Evolutionary conservation across 441 rosid species (phyloP), one percentile per base, ranked within the genome.

Genomic region (Codiaeum variegatum): DNA sequence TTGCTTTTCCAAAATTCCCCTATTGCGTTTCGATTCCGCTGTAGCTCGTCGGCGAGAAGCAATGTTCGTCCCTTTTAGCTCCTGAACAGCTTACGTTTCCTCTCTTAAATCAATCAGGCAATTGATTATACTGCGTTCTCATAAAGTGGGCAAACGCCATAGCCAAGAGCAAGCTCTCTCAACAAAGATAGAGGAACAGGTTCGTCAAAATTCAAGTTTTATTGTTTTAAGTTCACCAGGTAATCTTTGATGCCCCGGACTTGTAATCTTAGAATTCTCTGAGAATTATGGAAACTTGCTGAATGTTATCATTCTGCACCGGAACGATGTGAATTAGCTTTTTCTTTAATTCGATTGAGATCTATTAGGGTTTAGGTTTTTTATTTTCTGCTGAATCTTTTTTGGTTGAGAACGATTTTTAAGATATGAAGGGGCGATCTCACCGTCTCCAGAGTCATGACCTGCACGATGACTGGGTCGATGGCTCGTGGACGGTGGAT

Each of bases 401-500:
- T 62, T 47, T 47, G 6, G 6, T 19, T 12, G 19, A 16, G 26
- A 24, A 23, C 62, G 8, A 44, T 62, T 55, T 46, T 51, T 38
- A 23, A 70, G 74, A 9, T 46, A 90, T 87, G 96, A 87, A 85
- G 74, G 90, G 90, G 31, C 75, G 89, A 67, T 82, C 92, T 40
- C 93, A 87, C 79, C 89, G 86, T 70, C 77, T 84, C 62, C 89
- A 87, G 78, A 83, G 84, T 38, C 78, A 79, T 36, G 93, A 88
- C 52, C 85, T 84, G 51, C 96, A 88, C 28, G 99, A 95, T 58
- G 99, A 96, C 79, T 96, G 99, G 99, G 86, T 85, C 24, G 96
- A 96, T 77, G 98, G 87, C 72, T 93, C 98, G 0, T 96, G 98
- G 98, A 96, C 94, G 54, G 99, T 96, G 62, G 99, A 96, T 85